Base-by-base conservation (phyloP, 176 grass and related monocot species). In the Neostapfia colusana region DNA sequence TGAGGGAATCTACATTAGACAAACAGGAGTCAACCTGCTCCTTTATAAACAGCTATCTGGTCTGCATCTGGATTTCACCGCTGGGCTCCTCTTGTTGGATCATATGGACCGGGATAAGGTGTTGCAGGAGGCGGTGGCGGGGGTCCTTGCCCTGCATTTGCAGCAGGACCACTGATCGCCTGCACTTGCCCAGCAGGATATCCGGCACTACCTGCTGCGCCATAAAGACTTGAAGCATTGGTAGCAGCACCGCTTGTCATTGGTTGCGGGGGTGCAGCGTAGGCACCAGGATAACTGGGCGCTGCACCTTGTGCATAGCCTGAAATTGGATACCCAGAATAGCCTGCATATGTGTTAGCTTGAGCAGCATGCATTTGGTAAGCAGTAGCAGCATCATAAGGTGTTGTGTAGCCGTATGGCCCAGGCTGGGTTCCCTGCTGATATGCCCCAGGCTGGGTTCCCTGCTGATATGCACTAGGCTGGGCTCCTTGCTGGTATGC, bases 311-410 rank as follows among this genome's bases (percentile, higher is more conserved):
- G 89, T 16, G 79, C 69, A 16, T 92, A 89, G 6, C 74, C 49
- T 39, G 87, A 67, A 81, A 75, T 70, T 48, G 76, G 76, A 77
- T 93, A 93, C 23, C 83, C 85, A 69, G 85, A 50, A 67, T 88
- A 88, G 37, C 62, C 75, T 2, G 69, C 43, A 6, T 88, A 88
- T 8, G 80, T 34, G 10, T 15, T 76, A 38, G 78, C 71, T 74
- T 74, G 70, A 0, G 60, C 70, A 74, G 59, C 48, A 37, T 86
- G 78, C 72, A 70, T 35, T 72, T 86, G 84, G 11, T 88, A 88
- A 75, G 81, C 44, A 5, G 39, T 65, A 45, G 80, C 43, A 28
- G 78, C 45, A 69, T 83, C 80, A 74, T 79, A 83, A 63, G 61
- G 16, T 36, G 42, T 59, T 61, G 68, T 45, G 72, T 80, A 85